These are phyloP conservation scores for Ogataea neopini DNA, from an alignment of 805 yeast species.

Conservation along the genomic window DNA sequence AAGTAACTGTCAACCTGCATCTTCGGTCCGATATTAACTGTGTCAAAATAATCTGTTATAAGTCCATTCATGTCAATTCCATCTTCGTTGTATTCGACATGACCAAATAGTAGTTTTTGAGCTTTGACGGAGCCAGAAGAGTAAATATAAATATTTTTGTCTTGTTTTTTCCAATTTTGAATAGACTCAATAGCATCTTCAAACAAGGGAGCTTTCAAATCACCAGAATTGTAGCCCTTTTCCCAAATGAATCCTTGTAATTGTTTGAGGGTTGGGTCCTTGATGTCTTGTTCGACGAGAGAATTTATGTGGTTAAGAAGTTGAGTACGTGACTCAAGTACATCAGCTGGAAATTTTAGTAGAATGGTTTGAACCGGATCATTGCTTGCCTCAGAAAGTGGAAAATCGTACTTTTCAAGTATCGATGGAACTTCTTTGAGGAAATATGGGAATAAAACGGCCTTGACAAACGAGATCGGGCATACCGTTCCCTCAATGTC, in stretches of 20 bases:
- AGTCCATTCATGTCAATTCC: conserved; percentile 51
- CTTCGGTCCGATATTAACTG: conserved; percentile 80
- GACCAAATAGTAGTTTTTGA: conserved; percentile 72
- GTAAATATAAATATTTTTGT: conserved; percentile 60
- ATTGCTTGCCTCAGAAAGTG: conserved; percentile 24
- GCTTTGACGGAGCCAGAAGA: conserved; percentile 91
- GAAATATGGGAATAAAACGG: conserved; percentile 76
- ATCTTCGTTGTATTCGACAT: conserved; percentile 44
- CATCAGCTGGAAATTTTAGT: conserved; percentile 46
- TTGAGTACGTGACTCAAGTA: conserved; percentile 27
- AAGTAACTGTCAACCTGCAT: conserved; percentile 55
- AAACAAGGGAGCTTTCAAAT: conserved; percentile 74
- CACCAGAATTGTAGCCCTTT: conserved; percentile 74
- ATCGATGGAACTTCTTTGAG: conserved; percentile 46
- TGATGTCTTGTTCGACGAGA: conserved; percentile 66
- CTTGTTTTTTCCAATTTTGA: conserved; percentile 37
- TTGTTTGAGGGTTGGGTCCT: conserved; percentile 73
- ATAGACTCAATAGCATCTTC: conserved; percentile 67
- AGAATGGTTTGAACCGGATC: conserved; percentile 38
- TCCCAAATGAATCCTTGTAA: conserved; percentile 87
- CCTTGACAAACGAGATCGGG: conserved; percentile 86
- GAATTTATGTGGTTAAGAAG: conserved; percentile 51
- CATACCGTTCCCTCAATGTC: conserved; percentile 95
- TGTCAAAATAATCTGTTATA: conserved; percentile 77
- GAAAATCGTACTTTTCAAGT: conserved; percentile 36